Base-by-base conservation (phyloP, 139 green algal species). In the Coccomyxa sp. region DNA sequence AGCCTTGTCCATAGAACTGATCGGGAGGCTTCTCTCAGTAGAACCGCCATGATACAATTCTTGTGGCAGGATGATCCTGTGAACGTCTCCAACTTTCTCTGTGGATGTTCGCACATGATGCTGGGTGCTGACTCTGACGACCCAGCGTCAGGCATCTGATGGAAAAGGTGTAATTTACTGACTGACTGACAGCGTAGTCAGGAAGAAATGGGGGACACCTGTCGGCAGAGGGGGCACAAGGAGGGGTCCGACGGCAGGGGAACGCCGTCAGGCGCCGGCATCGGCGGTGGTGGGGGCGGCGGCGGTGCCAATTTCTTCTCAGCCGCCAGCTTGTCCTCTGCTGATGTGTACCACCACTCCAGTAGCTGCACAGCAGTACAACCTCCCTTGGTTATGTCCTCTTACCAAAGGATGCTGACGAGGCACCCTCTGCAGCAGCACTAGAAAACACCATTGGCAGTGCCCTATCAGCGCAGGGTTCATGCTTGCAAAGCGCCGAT, bases 341-440 rank as follows among this genome's bases (percentile, higher is more conserved):
- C 95, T 16, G 93, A 93, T 9, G 87, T 93, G 85, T 96, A 98
- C 95, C 95, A 98, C 95, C 95, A 98, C 90, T 98, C 95, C 25
- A 98, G 84, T 74, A 96, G 74, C 90, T 92, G 86, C 82, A 77
- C 16, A 75, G 38, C 38, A 51, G 38, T 7, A 51, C 38, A 7
- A 51, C 38, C 38, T 51, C 38, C 38, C 38, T 51, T 51, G 38
- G 38, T 51, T 7, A 51, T 51, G 38, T 51, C 7, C 7, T 51
- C 38, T 51, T 30, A 38, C 68, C 45, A 76, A 0, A 81, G 13
- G 4, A 21, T 80, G 76, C 31, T 58, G 30, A 71, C 60, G 16
- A 16, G 15, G 63, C 21, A 28, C 18, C 1, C 63, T 71, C 63
- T 71, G 63, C 18, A 71, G 63, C 63, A 71, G 63, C 63, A 71